Base-by-base conservation (phyloP, 257 asterid species). In the Eucommia ulmoides region DNA sequence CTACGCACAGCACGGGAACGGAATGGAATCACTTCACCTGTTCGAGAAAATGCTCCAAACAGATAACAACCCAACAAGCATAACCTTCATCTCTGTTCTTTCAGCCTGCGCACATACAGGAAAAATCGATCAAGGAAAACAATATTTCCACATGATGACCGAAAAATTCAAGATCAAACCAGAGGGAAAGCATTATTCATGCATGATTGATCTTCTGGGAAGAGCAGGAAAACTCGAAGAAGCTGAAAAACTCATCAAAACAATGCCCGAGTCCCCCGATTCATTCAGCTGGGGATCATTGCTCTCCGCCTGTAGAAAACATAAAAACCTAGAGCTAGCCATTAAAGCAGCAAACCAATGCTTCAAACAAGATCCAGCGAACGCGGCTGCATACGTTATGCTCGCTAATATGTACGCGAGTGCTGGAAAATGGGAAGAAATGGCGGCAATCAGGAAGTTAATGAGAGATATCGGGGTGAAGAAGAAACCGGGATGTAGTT, bases 71-170 rank as follows among this genome's bases (percentile, higher is more conserved):
- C 91, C 95, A 3, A 76, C 77, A n/a, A 54, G 65, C 52, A 70
- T 79, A 66, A 85, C 93, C 38, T 85, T 85, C 44, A 65, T 85
- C 50, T 77, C 91, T 14, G 80, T 85, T 57, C 81, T 85, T 48
- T 82, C 81, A 49, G 84, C 91, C 8, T 85, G 95, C 52, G 75
- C 80, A 14, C 84, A 79, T 62, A 76, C 88, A 0, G 91, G 91
- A 35, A 73, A 69, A 65, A 83, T 79, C 38, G 88, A 75, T 57
- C 85, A 85, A 63, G 96, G 84, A 20, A 24, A 71, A 51, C 69
- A 59, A 29, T 77, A 75, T 58, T 82, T 85, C 49, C 12, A 42
- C 17, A 50, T 69, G 65, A 82, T 85, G 95, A 69, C 62, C 8
- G 80, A 69, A 33, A 59, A 51, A 50, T 82, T 75, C 45, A 50